Percentiles rank a stretch among this genome's conserved stretches.
Conservation (phyloP, 805 yeast genomes). For the Suhomyces kilbournensis region DNA sequence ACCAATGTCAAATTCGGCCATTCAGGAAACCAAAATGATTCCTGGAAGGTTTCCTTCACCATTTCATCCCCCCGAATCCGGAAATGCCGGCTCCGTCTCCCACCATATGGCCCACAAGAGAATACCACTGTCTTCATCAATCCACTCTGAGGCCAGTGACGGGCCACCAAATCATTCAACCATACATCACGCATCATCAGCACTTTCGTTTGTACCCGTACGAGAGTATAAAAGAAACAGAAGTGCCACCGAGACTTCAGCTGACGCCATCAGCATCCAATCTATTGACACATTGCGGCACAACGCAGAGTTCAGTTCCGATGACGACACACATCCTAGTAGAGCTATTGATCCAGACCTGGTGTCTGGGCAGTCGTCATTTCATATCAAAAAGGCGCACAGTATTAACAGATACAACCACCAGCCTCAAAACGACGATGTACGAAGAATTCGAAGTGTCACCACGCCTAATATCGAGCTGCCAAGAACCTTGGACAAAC, state of each 20-base stretch:
- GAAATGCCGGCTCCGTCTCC: not conserved
- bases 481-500: not conserved
- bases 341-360: not conserved
- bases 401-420: not conserved
- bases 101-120: not conserved
- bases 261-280: constrained; percentile 10
- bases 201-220: not conserved
- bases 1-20: not conserved
- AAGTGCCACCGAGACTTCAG: constrained; percentile 8
- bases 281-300: constrained; percentile 8
- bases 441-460: constrained; percentile 9
- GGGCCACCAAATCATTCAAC: not conserved
- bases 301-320: not conserved
- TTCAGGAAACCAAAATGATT: not conserved
- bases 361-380: not conserved
- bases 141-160: not conserved
- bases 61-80: not conserved
- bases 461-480: constrained; percentile 4
- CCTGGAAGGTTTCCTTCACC: not conserved
- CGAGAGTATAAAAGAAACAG: constrained; percentile 2
- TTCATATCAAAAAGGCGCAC: not conserved
- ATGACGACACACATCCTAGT: not conserved
- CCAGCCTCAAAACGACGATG: not conserved
- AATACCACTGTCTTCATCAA: not conserved
- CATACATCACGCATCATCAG: not conserved